Conservation (phyloP, 306 rosid species). For the Ziziphus jujuba region DNA sequence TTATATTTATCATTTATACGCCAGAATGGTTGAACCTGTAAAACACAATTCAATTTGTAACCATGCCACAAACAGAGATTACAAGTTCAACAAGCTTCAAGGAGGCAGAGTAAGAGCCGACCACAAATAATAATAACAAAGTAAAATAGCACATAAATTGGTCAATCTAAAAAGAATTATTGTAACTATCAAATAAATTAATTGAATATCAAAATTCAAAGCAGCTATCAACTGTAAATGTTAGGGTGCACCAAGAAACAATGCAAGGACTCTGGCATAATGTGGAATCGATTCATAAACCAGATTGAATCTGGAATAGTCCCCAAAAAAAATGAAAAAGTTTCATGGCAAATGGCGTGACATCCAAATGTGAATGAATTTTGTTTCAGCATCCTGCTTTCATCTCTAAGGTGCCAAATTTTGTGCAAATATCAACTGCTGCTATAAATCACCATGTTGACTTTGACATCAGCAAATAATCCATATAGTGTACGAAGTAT, state of each 20-base stretch:
- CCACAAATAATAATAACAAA: too few relatives aligned
- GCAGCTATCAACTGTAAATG: conserved; percentile 15
- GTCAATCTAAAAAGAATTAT: not conserved
- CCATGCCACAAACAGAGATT: too few relatives aligned
- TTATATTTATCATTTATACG: too few relatives aligned
- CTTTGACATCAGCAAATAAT: not conserved
- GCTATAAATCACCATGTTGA: conserved; percentile 6
- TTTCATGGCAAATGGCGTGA: too few relatives aligned
- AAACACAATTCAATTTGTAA: too few relatives aligned
- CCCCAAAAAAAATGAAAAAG: too few relatives aligned
- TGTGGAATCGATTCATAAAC: conserved; percentile 20
- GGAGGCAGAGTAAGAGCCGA: too few relatives aligned
- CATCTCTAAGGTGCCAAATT: conserved; percentile 8
- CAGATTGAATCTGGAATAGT: not conserved
- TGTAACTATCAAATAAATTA: conserved; percentile 27
- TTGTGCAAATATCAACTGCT: conserved; percentile 2
- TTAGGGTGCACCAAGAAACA: conserved; percentile 17
- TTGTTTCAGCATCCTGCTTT: conserved; percentile 21
- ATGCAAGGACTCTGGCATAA: not conserved
- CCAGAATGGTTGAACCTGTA: too few relatives aligned
- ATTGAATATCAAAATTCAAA: conserved; percentile 32
- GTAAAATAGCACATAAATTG: not conserved
- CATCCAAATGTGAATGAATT: not conserved
- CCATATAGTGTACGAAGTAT: conserved; percentile 22
- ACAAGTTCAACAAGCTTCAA: too few relatives aligned